Conservation (phyloP, 2,329 filamentous ascomycete species). For the Biscogniauxia marginata region DNA sequence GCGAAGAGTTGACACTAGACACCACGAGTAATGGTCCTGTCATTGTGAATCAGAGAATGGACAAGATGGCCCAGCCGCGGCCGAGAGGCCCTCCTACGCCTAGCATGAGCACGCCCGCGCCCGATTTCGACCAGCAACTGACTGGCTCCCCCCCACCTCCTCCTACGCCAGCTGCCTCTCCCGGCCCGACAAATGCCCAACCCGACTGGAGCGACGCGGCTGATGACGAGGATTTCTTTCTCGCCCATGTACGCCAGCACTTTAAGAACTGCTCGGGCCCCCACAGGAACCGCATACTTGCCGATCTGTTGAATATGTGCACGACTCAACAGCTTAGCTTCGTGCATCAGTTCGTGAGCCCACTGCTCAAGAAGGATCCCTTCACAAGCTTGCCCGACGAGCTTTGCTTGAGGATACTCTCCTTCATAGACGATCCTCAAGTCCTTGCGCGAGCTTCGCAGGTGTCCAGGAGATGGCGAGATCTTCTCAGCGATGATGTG, state of each 20-base stretch:
- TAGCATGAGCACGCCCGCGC: slow-evolving; percentile 64
- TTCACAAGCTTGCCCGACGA: slow-evolving; percentile 92
- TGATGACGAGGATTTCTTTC: slow-evolving; percentile 79
- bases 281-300: slow-evolving; percentile 77
- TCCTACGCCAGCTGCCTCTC: slow-evolving; percentile 64
- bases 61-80: slow-evolving; percentile 53
- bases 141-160: slow-evolving; percentile 63
- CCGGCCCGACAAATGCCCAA: slow-evolving; percentile 59
- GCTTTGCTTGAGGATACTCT: slow-evolving; percentile 85
- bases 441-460: slow-evolving; percentile 91
- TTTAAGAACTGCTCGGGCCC: slow-evolving; percentile 76
- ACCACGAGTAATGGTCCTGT: slow-evolving; percentile 39
- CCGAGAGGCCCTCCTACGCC: slow-evolving; percentile 63
- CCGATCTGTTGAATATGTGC: slow-evolving; percentile 88
- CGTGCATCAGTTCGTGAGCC: slow-evolving; percentile 93
- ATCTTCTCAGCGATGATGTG: slow-evolving; percentile 92
- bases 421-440: slow-evolving; percentile 95
- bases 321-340: slow-evolving; percentile 95
- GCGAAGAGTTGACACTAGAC: slow-evolving; percentile 56
- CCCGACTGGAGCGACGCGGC: slow-evolving; percentile 75
- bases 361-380: slow-evolving; percentile 91
- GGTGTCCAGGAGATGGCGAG: slow-evolving; percentile 92
- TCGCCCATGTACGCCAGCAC: slow-evolving; percentile 74
- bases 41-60: slow-evolving; percentile 46
- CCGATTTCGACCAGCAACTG: slow-evolving; percentile 61